Evolutionary conservation across 305 asterid genomes (phyloP), one percentile per base, ranked within the genome.

Genomic region (Fraxinus sp.): DNA sequence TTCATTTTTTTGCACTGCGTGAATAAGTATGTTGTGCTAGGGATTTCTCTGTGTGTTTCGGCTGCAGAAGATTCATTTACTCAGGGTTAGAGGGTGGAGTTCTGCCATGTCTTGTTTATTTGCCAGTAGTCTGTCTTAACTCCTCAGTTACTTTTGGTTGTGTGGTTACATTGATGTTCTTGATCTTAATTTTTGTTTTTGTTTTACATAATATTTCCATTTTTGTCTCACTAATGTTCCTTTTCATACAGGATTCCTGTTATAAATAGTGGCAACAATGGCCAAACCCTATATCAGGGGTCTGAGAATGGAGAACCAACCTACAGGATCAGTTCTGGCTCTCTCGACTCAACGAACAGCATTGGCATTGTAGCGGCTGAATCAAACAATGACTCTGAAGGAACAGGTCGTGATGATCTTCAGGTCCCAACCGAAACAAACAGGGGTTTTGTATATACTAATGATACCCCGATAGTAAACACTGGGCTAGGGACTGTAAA

Each of bases 401-500:
- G 6, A 49, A 49, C 62, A 16, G 62, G 62, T 16, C 20, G 20
- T 16, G 62, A 49, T 49, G 62, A 20, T 16, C 62, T 49, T 49
- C 62, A 14, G 22, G 20, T 49, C 62, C 20, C 62, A 49, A 49
- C 62, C 22, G 20, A 49, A 49, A 49, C 62, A 49, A 49, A 49
- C n/a, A 49, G 62, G 59, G 59, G 62, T 75, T 49, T 62, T 90
- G 93, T 93, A 89, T 80, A 90, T 93, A 90, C 86, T 86, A 82
- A 86, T 76, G 91, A 86, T 64, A 78, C 84, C 86, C 89, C 89
- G 36, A 78, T 82, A 77, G 86, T 78, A 75, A 86, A 85, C 80
- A 77, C 79, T 75, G 85, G 24, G 85, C 87, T 84, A 37, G 92
- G 80, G 87, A 85, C 79, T 92, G 97, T 95, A 91, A 87, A 91